Percentiles rank a stretch among this genome's conserved stretches.
phyloP scores from a whole-genome alignment of 1,284 basidiomycete genomes.

The Leccinum subrobustum region DNA sequence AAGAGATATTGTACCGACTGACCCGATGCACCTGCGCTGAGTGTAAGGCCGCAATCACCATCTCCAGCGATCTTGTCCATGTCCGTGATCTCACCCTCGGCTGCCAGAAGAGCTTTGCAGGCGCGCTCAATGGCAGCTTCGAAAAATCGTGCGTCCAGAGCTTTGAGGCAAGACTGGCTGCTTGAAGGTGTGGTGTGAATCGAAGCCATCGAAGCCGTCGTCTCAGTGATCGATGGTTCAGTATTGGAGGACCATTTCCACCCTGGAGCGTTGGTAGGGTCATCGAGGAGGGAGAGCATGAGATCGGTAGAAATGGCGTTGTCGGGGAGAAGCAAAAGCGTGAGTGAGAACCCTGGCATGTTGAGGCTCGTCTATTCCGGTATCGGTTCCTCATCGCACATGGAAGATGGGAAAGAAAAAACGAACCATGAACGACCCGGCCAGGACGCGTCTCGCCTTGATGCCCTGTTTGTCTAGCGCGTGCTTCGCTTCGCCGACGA shows the following conservation, averaged over 20 bases:
- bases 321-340: conserved; percentile 77
- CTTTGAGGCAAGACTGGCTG: conserved; percentile 34
- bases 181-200: conserved; percentile 17
- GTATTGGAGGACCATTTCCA: conserved; percentile 73
- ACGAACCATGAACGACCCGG: conserved; percentile 82
- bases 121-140: conserved; percentile 58
- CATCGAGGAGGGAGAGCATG: conserved; percentile 78
- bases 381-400: conserved; percentile 5
- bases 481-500: conserved; percentile 61
- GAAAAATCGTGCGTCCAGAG: conserved; percentile 51
- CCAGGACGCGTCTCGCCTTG: conserved; percentile 61
- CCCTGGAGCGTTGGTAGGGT: conserved; percentile 70
- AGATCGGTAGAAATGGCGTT: conserved; percentile 41
- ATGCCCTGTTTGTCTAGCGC: conserved; percentile 58
- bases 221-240: conserved; percentile 34
- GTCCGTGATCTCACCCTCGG: conserved; percentile 85
- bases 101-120: conserved; percentile 67
- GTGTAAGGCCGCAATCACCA: conserved; percentile 81
- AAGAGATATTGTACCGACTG: neutral
- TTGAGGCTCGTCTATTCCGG: conserved; percentile 76
- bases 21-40: conserved; percentile 70
- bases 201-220: conserved; percentile 11
- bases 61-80: conserved; percentile 83
- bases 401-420: neutral
- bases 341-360: conserved; percentile 93